Percentiles rank a stretch among this genome's conserved stretches.
phyloP scores from a whole-genome alignment of 176 grass and related monocot species.

The Chrysopogon serrulatus region DNA sequence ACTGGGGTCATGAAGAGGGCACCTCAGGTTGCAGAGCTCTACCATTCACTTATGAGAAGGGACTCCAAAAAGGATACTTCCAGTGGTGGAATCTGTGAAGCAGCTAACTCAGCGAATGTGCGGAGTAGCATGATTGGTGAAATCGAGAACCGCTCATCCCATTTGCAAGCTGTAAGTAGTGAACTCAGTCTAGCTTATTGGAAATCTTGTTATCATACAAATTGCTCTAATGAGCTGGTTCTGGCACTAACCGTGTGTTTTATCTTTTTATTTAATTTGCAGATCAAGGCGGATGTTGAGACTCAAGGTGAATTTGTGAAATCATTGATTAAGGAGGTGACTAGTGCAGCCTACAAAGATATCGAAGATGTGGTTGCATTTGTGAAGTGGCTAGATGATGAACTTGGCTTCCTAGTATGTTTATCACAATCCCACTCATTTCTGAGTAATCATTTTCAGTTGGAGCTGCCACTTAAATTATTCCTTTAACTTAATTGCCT shows the following conservation, averaged over 20 bases:
- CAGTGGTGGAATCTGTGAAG: conserved; percentile 69
- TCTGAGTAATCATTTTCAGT: conserved; percentile 19
- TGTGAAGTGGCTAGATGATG: conserved; percentile 98
- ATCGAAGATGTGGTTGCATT: conserved; percentile 99
- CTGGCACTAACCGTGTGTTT: neutral
- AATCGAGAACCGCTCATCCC: conserved; percentile 96
- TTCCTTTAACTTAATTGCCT: conserved; percentile 11
- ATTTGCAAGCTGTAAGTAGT: conserved; percentile 85
- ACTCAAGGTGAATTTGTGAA: conserved; percentile 99
- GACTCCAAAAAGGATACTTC: conserved; percentile 88
- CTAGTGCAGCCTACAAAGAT: conserved; percentile 82
- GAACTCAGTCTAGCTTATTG: neutral
- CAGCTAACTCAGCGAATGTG: conserved; percentile 63
- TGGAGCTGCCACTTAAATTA: conserved; percentile 13
- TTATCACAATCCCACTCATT: neutral
- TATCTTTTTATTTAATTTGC: conserved; percentile 16
- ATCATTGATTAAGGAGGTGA: conserved; percentile 98
- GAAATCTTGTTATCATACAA: conserved; percentile 1
- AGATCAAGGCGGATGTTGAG: conserved; percentile 99
- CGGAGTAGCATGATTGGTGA: conserved; percentile 99
- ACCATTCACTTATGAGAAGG: conserved; percentile 98
- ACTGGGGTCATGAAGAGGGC: conserved; percentile 89
- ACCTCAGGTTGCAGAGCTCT: conserved; percentile 93
- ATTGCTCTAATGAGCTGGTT: conserved; percentile 10
- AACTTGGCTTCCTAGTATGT: conserved; percentile 92